Base-by-base conservation (phyloP, 176 grass and related monocot genomes). In the Melocanna baccifera region DNA sequence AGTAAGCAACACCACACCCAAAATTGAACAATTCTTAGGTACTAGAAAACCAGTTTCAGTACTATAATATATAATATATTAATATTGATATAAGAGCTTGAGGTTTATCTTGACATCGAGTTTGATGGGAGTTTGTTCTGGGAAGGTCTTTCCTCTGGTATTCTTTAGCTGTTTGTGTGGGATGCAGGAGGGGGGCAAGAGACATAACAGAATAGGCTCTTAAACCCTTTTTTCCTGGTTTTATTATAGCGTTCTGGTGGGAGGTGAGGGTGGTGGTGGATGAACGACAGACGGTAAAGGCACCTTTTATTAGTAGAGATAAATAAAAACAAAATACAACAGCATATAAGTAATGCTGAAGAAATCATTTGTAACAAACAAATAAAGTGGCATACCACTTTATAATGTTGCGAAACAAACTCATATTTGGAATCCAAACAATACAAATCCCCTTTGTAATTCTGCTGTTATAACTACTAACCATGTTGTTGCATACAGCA, bases 11-110 rank as follows among this genome's bases (percentile, higher is more conserved):
- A 77, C 22, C 42, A 85, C 56, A 39, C 9, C 50, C 37, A 61
- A 82, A 59, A 71, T 46, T 45, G 52, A 82, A 82, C 10, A 43
- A 58, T 57, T 43, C 20, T 41, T 81, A 42, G 48, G 66, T 29
- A 20, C 3, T 39, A 39, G 34, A 9, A 43, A 43, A 43, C 9
- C 42, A 43, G 42, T 43, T 43, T 43, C 9, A 11, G 42, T 48
- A 51, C 13, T 51, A 51, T 16, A 41, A 69, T 69, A 69, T 69
- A 52, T 39, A 29, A 15, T 80, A 48, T n/a, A n/a, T n/a, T n/a
- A n/a, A n/a, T n/a, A n/a, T 39, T 20, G 48, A 67, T 26, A 79
- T 67, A n/a, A 63, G 19, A 1, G 7, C 26, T 36, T n/a, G 53
- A 22, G 48, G 11, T 56, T 56, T 19, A 20, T 40, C 50, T 76